Conservation (phyloP, 2,329 filamentous ascomycete species). For the Ophiocordyceps camponoti-leonardi region DNA sequence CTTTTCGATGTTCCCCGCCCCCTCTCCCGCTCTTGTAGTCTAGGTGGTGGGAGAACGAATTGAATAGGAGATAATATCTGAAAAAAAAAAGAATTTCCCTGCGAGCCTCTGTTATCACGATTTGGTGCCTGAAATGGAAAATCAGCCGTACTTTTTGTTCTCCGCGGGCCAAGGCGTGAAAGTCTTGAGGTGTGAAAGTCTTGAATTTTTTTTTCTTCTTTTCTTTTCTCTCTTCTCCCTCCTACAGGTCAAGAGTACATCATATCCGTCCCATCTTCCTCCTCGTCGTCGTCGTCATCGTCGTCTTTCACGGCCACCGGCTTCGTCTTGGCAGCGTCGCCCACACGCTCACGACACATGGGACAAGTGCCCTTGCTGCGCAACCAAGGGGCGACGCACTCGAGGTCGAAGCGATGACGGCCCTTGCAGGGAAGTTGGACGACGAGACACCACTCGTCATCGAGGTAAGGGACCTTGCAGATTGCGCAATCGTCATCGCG, state of each 20-base stretch:
- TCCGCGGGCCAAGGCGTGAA: too few relatives aligned
- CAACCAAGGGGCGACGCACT: slow-evolving; percentile 51
- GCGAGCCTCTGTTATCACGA: too few relatives aligned
- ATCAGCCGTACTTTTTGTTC: too few relatives aligned
- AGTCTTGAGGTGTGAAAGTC: too few relatives aligned
- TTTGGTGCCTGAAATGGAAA: too few relatives aligned
- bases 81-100: too few relatives aligned
- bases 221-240: background rate
- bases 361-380: slow-evolving; percentile 47
- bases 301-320: slow-evolving; percentile 21
- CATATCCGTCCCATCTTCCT: slow-evolving; percentile 34
- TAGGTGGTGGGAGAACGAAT: too few relatives aligned
- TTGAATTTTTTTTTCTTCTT: too few relatives aligned
- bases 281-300: too few relatives aligned
- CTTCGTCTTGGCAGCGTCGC: slow-evolving; percentile 25
- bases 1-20: too few relatives aligned
- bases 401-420: slow-evolving; percentile 44
- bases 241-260: slow-evolving; percentile 15
- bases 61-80: background rate
- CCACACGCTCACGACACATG: slow-evolving; percentile 43
- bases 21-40: too few relatives aligned
- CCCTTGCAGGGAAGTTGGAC: slow-evolving; percentile 46
- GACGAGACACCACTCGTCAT: slow-evolving; percentile 44
- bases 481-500: slow-evolving; percentile 41
- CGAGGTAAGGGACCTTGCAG: slow-evolving; percentile 42